Conservation (phyloP, 164 flowering plant species). For the Berberis thunbergii region DNA sequence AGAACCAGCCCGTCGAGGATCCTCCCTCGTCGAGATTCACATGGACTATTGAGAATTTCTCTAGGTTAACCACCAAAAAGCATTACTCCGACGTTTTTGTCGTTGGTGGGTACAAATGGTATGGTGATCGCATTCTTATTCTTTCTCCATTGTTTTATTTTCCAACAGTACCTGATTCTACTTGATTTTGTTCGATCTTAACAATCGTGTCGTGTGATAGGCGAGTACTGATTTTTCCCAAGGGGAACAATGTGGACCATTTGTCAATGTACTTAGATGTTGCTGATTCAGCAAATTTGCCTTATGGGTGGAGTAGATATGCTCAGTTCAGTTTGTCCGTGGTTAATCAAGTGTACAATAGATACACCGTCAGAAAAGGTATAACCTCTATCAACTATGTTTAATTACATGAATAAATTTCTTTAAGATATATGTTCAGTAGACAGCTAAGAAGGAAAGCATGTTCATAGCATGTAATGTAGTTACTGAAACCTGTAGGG, state of each 20-base stretch:
- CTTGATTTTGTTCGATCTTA: no score
- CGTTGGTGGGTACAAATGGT: slow-evolving; percentile 76
- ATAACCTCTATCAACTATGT: not conserved
- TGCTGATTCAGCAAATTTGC: slow-evolving; percentile 56
- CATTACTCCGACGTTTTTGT: slow-evolving; percentile 58
- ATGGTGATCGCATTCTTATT: not conserved
- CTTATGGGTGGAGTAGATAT: slow-evolving; percentile 83
- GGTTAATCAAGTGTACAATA: slow-evolving; percentile 46
- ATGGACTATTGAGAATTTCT: slow-evolving; percentile 64
- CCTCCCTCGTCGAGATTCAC: slow-evolving; percentile 56
- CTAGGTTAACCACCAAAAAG: slow-evolving; percentile 64
- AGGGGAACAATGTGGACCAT: slow-evolving; percentile 77
- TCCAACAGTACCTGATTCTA: no score
- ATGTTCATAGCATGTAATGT: no score
- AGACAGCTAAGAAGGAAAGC: no score
- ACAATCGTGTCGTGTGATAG: slow-evolving; percentile 22
- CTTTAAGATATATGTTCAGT: no score
- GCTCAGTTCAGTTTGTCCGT: slow-evolving; percentile 78
- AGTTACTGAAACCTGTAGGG: no score
- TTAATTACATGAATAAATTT: not conserved
- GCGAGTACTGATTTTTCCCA: slow-evolving; percentile 69
- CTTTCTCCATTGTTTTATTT: not conserved
- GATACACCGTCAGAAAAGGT: slow-evolving; percentile 64
- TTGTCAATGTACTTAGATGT: slow-evolving; percentile 80
- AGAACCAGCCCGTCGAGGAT: slow-evolving; percentile 59